Percentiles rank a stretch among this genome's conserved stretches.
phyloP scores from a whole-genome alignment of 2,329 filamentous ascomycete species.

The Penicillium sp. region DNA sequence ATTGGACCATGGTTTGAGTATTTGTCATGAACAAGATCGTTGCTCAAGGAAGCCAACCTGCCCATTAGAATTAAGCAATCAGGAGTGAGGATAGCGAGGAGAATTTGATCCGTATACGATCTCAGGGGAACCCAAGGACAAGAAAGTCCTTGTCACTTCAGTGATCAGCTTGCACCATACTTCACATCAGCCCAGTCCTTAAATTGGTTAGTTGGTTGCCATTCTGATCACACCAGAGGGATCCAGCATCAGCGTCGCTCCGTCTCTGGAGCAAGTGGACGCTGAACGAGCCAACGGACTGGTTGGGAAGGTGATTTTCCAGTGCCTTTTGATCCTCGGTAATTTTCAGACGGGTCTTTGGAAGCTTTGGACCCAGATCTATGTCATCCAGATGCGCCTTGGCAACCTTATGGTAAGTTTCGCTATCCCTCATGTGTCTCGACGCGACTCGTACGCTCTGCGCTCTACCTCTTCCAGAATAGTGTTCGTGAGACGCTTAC shows the following conservation, averaged over 20 bases:
- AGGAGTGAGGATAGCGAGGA: neutral
- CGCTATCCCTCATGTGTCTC: conserved; percentile 57
- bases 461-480: conserved; percentile 16
- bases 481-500: neutral
- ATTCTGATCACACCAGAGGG: conserved; percentile 21
- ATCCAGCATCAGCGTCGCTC: conserved; percentile 15
- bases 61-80: too few relatives aligned
- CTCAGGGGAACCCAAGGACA: conserved; percentile 53
- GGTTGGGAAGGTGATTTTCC: conserved; percentile 11
- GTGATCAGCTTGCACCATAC: conserved; percentile 46
- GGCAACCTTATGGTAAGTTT: conserved; percentile 49
- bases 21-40: too few relatives aligned
- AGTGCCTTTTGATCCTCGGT: conserved; percentile 12
- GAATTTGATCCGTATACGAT: conserved; percentile 45
- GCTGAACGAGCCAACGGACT: conserved; percentile 11
- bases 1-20: too few relatives aligned
- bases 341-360: neutral
- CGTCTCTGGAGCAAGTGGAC: conserved; percentile 15
- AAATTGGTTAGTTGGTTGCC: conserved; percentile 18
- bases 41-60: too few relatives aligned
- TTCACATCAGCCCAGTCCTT: conserved; percentile 4
- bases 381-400: conserved; percentile 60
- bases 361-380: conserved; percentile 42
- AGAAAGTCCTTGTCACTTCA: conserved; percentile 55
- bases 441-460: conserved; percentile 48